Base-by-base conservation (phyloP, 164 flowering plant species). In the Magnolia kwangsiensis region DNA sequence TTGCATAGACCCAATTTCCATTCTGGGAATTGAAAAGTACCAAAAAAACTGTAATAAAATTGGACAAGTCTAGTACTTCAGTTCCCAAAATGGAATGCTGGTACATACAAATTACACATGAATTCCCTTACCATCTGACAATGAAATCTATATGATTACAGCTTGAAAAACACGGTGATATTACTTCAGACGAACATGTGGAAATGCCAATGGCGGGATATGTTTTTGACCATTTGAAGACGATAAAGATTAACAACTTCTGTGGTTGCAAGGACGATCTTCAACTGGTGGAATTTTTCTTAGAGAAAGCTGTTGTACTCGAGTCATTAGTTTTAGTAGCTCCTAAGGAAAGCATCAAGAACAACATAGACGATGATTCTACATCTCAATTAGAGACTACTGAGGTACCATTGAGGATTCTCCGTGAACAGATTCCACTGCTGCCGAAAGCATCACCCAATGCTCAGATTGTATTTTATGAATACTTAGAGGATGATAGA, bases 241-340 rank as follows among this genome's bases (percentile, higher is more conserved):
- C 49, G 50, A 49, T 78, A 9, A 67, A 78, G 76, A 78, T 78
- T 9, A 68, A 24, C 58, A 37, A 37, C 61, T 78, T 78, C 67
- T 21, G 6, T 7, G 76, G 76, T 51, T 7, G 66, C 7, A 13
- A 49, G 14, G 1, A 65, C 19, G 67, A 77, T 19, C 51, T 72
- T 66, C 49, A 18, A 14, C 11, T 77, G 76, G 79, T 77, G 55
- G 49, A 59, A 13, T 78, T 73, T 63, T 58, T 78, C 50, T 10
- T 73, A 16, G 72, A 61, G 49, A 78, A 45, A n/a, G 75, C 76
- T 45, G 7, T 73, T 21, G 27, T 19, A 14, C 59, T 78, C 58
- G 76, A 67, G 19, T 49, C 24, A 45, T 10, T 78, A 18, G 69
- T 73, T 3, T 73, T 78, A 59, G 76, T 78, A 8, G 50, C 68